These are phyloP conservation scores for Stereocaulon alpinum DNA, from an alignment of 495 filamentous ascomycete genomes.

Conservation along the genomic window DNA sequence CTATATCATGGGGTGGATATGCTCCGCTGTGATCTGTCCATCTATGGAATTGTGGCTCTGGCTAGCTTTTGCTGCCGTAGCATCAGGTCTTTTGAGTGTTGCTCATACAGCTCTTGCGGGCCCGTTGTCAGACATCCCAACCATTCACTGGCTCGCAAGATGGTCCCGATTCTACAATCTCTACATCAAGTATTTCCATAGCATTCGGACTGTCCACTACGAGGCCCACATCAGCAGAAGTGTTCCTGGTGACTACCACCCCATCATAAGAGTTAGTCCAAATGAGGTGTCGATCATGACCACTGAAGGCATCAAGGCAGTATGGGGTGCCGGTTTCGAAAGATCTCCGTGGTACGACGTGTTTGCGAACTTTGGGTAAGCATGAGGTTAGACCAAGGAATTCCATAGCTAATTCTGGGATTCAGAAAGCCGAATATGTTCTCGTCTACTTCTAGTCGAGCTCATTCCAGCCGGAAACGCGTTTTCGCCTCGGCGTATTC, in stretches of 20 bases:
- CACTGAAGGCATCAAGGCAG: constrained; percentile 11
- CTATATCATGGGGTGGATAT: neutral
- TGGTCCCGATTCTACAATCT: constrained; percentile 11
- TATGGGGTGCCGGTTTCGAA: constrained; percentile 13
- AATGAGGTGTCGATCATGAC: constrained; percentile 21
- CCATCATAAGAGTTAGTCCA: constrained; percentile 12
- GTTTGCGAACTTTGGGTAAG: constrained; percentile 18
- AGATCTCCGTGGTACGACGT: constrained; percentile 14
- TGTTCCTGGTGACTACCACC: neutral
- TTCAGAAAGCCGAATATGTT: constrained; percentile 18
- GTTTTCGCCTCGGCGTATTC: constrained; percentile 16
- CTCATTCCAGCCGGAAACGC: constrained; percentile 9
- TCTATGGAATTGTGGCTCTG: neutral
- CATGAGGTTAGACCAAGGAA: neutral
- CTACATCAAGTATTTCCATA: constrained; percentile 12
- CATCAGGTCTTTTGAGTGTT: neutral
- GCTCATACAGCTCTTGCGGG: constrained; percentile 1
- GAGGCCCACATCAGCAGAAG: constrained; percentile 9
- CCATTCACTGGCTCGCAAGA: constrained; percentile 16
- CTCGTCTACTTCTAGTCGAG: constrained; percentile 9
- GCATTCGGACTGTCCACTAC: constrained; percentile 10
- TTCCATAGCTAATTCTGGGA: neutral
- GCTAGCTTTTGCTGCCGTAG: neutral
- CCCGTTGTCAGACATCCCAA: constrained; percentile 8
- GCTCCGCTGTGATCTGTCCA: neutral